Conservation (phyloP, 2,329 filamentous ascomycete genomes). For the Aspergillus sp. region DNA sequence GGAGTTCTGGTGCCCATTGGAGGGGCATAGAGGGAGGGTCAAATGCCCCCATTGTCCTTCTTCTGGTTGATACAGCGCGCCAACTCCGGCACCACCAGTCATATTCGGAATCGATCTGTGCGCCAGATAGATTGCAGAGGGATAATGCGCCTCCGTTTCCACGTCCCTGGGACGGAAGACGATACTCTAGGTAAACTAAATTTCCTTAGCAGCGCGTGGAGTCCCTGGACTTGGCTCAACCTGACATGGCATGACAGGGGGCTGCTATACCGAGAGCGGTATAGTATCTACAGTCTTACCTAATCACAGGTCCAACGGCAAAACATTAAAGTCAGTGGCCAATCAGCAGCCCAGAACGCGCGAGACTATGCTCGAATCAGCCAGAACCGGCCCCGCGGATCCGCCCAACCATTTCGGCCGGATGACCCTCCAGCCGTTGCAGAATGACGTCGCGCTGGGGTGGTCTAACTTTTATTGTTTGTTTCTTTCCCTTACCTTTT, state of each 20-base stretch:
- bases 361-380: constrained; percentile 8
- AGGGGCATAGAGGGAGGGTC: too few relatives aligned
- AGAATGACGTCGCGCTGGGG: background rate
- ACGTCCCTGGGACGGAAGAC: too few relatives aligned
- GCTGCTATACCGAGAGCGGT: background rate
- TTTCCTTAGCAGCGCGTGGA: background rate
- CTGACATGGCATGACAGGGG: background rate
- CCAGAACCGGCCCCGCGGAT: constrained; percentile 12
- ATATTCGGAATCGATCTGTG: background rate
- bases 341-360: background rate
- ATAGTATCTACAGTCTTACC: constrained; percentile 5
- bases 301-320: background rate
- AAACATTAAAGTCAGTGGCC: background rate
- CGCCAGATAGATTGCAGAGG: too few relatives aligned
- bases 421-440: background rate
- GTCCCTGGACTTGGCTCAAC: background rate
- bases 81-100: background rate
- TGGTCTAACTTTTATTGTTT: background rate
- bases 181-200: background rate
- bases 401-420: background rate
- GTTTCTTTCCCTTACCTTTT: background rate
- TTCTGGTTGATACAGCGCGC: too few relatives aligned
- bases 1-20: too few relatives aligned
- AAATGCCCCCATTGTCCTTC: too few relatives aligned
- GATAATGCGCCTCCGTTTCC: too few relatives aligned